phyloP scores from a whole-genome alignment of 768 basidiomycete species.

The Boletus subcaerulescens region DNA sequence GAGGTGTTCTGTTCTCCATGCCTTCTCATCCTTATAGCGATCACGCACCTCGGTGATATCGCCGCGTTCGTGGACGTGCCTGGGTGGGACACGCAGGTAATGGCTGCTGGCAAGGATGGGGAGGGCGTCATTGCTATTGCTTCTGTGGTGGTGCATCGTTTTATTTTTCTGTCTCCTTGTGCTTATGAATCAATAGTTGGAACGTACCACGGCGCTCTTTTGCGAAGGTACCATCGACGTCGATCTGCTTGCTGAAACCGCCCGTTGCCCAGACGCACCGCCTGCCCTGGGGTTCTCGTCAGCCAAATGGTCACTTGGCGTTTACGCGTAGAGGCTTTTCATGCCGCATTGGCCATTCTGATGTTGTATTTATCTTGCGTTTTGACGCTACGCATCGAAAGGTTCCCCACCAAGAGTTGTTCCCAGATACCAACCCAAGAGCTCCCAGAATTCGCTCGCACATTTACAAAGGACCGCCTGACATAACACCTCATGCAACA shows the following conservation, averaged over 20 bases:
- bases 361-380: too few relatives aligned
- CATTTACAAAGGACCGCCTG: too few relatives aligned
- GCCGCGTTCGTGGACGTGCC: background rate
- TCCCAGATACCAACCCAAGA: too few relatives aligned
- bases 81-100: background rate
- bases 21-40: background rate
- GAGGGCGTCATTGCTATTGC: slow-evolving; percentile 3
- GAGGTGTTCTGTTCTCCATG: background rate
- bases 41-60: background rate
- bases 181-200: background rate
- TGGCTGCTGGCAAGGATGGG: background rate
- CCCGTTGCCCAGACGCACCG: background rate
- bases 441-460: too few relatives aligned
- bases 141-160: background rate
- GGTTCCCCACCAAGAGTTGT: too few relatives aligned
- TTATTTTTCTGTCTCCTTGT: background rate
- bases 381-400: too few relatives aligned
- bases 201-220: background rate
- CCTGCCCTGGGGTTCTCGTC: background rate
- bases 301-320: background rate
- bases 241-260: background rate
- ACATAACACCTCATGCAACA: too few relatives aligned
- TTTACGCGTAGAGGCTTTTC: too few relatives aligned
- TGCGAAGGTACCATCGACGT: background rate
- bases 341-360: too few relatives aligned